Evolutionary conservation across 306 rosid genomes (phyloP), one percentile per base, ranked within the genome.

Genomic region (Rubus idaeus): DNA sequence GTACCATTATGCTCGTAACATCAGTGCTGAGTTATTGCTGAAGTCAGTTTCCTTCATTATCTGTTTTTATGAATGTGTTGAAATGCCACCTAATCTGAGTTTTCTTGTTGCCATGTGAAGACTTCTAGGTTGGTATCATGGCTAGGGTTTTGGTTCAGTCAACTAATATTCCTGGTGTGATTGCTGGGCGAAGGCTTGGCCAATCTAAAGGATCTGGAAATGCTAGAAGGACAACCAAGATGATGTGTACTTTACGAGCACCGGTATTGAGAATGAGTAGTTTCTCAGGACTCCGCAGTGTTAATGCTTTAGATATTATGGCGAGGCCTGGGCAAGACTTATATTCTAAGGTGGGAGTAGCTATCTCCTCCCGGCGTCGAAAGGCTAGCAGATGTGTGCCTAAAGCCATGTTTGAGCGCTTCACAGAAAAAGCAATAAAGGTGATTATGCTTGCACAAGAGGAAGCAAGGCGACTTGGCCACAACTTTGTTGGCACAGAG

Each of bases 401-500:
- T 39, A 92, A 77, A 76, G 99, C 99, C 70, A 95, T 95, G 99
- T 95, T 95, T 71, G 99, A 95, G 89, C 96, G 99, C 51, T 95
- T 92, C 84, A 95, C 99, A 0, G 99, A 92, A 84, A 95, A 95
- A 75, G 97, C 99, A 52, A 95, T 95, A 74, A 92, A 95, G 84
- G 99, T 92, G 26, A 95, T 95, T 60, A 92, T 95, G 99, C 92
- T 95, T 16, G 99, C 99, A 35, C 97, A 95, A 79, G 99, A 95
- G 88, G 99, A 95, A 88, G 97, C 99, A 60, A 92, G 97, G 77
- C 89, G 99, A 7, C 93, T 95, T 80, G 99, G 99, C 79, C 98
- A 95, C 85, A 95, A 95, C 83, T 95, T 95, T 76, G 99, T 95
- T 73, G 99, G 99, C 68, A 95, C 99, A 0, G 99, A 95, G 92